Conservation (phyloP, 352 stramenopile genomes). For the Phytophthora sojae region DNA sequence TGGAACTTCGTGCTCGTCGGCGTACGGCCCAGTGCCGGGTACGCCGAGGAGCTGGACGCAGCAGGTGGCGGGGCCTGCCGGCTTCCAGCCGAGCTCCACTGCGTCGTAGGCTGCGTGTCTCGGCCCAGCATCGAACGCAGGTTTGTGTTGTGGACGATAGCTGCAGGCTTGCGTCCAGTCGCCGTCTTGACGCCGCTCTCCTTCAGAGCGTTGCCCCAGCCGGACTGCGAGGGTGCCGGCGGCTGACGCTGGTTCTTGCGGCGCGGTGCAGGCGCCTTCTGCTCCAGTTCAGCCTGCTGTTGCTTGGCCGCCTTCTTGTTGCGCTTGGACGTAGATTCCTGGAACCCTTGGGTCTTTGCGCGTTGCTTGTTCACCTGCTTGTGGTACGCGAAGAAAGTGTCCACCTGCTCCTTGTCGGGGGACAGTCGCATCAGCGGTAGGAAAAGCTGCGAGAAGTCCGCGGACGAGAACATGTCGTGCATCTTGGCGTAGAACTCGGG, state of each 20-base stretch:
- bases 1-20: conserved; percentile 70
- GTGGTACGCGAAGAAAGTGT: conserved; percentile 71
- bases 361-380: conserved; percentile 55
- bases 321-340: conserved; percentile 52
- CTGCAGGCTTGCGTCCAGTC: conserved; percentile 37
- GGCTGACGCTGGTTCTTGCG: conserved; percentile 43
- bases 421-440: conserved; percentile 79
- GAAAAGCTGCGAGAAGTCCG: conserved; percentile 82
- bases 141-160: conserved; percentile 73
- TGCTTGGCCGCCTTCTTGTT: conserved; percentile 51
- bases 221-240: conserved; percentile 47
- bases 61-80: conserved; percentile 51
- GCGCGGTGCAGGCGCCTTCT: conserved; percentile 15
- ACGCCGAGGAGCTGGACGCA: conserved; percentile 24
- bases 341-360: conserved; percentile 48
- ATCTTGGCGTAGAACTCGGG: conserved; percentile 82
- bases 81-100: conserved; percentile 62
- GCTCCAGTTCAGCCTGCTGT: conserved; percentile 30
- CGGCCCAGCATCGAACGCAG: conserved; percentile 51
- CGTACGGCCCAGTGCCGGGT: conserved; percentile 36
- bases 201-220: conserved; percentile 78
- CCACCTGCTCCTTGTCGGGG: conserved; percentile 68
- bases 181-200: conserved; percentile 59
- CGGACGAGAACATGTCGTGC: conserved; percentile 59
- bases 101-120: conserved; percentile 43